A percentile compares a stretch with the other conserved stretches of the same genome.
phyloP scores from a whole-genome alignment of 129 eudicot species.

The Ambrosia trifida region DNA sequence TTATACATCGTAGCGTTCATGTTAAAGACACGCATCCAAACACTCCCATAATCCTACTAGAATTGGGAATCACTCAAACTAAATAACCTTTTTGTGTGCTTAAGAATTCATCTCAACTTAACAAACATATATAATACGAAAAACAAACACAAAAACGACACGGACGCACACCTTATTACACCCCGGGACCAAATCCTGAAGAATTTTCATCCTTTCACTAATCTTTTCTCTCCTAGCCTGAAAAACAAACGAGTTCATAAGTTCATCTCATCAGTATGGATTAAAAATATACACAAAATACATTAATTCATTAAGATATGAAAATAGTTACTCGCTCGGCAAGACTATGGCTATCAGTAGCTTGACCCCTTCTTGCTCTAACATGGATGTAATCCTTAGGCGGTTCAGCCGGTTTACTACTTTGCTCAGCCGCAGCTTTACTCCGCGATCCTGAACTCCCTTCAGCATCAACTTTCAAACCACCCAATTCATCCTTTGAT shows the following conservation, averaged over 20 bases:
- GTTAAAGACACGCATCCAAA: neutral
- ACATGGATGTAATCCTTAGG: slow-evolving; percentile 94
- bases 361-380: slow-evolving; percentile 98
- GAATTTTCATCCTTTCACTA: slow-evolving; percentile 89
- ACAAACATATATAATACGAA: neutral
- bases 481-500: slow-evolving; percentile 42
- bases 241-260: slow-evolving; percentile 1
- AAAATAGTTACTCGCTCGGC: slow-evolving; percentile 74
- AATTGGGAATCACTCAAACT: neutral
- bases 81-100: too few species aligned
- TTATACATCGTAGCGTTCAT: too few species aligned
- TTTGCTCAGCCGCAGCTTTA: slow-evolving; percentile 41
- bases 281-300: slow-evolving; percentile 1
- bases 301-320: neutral
- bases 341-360: slow-evolving; percentile 95
- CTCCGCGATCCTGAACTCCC: slow-evolving; percentile 49
- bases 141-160: slow-evolving; percentile 16
- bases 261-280: neutral
- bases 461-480: slow-evolving; percentile 57
- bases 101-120: neutral
- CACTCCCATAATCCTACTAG: slow-evolving; percentile 1
- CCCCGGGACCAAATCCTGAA: slow-evolving; percentile 98
- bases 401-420: slow-evolving; percentile 51
- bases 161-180: slow-evolving; percentile 72
- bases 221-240: slow-evolving; percentile 93